These are phyloP conservation scores for Rhodotorula sp. DNA, from an alignment of 1,284 basidiomycete genomes.

Conservation along the genomic window DNA sequence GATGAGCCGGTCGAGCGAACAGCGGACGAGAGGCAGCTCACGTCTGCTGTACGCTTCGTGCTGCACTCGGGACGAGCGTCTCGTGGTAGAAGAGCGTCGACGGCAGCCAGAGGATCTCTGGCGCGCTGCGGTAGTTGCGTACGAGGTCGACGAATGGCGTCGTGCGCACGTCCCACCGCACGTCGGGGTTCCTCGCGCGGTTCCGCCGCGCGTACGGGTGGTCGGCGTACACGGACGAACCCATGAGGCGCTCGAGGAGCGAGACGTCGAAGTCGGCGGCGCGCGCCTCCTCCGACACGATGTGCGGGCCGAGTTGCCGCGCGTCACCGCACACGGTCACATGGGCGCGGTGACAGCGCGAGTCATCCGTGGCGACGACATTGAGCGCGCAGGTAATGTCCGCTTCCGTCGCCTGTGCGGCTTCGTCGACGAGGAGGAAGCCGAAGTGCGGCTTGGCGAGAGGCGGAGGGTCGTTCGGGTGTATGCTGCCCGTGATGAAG, in stretches of 20 bases:
- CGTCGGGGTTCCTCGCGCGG: conserved; percentile 1
- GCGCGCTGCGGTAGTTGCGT: conserved; percentile 52
- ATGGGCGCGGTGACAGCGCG: conserved; percentile 29
- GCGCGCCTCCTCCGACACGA: conserved; percentile 47
- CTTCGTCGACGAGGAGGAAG: conserved; percentile 53
- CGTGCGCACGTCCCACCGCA: conserved; percentile 21
- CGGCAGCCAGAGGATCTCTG: conserved; percentile 51
- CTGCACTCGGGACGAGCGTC: conserved; percentile 47
- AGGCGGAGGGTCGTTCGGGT: conserved; percentile 22
- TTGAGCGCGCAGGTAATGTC: conserved; percentile 50
- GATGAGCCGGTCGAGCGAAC: neutral
- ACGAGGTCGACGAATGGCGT: conserved; percentile 42
- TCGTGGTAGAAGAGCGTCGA: conserved; percentile 53
- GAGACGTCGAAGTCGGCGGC: conserved; percentile 50
- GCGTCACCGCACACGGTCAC: conserved; percentile 50
- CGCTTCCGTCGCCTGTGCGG: conserved; percentile 52
- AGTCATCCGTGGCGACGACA: conserved; percentile 45
- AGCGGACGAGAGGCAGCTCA: neutral
- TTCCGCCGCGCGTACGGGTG: conserved; percentile 40
- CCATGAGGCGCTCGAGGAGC: conserved; percentile 51
- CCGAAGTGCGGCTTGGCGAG: conserved; percentile 49
- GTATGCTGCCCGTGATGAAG: conserved; percentile 23
- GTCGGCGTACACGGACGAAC: conserved; percentile 46
- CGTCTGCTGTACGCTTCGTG: conserved; percentile 31
- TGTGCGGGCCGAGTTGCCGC: conserved; percentile 52